A percentile compares a stretch with the other conserved stretches of the same genome.
Conservation (phyloP, 2,329 filamentous ascomycete species). For the Pseudocercospora eumusae region DNA sequence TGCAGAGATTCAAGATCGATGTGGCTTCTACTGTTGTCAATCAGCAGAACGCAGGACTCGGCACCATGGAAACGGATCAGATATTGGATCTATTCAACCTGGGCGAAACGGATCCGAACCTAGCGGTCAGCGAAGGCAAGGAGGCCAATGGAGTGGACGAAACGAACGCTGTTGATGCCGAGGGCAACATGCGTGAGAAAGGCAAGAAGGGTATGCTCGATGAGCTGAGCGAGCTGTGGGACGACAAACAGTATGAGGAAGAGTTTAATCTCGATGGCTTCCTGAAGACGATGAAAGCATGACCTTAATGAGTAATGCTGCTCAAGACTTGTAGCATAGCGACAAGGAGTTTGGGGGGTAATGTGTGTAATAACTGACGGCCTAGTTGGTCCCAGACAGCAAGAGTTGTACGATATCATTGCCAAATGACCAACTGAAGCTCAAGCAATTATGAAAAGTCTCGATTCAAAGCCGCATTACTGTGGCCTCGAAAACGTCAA, state of each 20-base stretch:
- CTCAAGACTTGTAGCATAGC: constrained; percentile 9
- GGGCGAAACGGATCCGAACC: constrained; percentile 63
- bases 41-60: constrained; percentile 93
- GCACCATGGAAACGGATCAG: constrained; percentile 97
- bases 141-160: constrained; percentile 67
- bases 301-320: constrained; percentile 15
- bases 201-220: constrained; percentile 97
- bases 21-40: constrained; percentile 98
- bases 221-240: constrained; percentile 93
- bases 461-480: neutral
- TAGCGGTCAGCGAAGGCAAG: constrained; percentile 39
- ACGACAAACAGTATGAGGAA: constrained; percentile 96
- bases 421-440: neutral
- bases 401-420: neutral
- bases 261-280: constrained; percentile 96
- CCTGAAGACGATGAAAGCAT: constrained; percentile 81
- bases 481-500: neutral
- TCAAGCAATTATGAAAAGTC: no score
- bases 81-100: constrained; percentile 96
- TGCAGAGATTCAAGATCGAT: constrained; percentile 99
- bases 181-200: constrained; percentile 87
- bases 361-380: neutral
- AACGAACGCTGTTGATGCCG: constrained; percentile 71
- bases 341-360: neutral
- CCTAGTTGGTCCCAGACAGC: neutral